Evolutionary conservation across 257 asterid species (phyloP), one percentile per base, ranked within the genome.

Genomic region (Linaria vulgaris): DNA sequence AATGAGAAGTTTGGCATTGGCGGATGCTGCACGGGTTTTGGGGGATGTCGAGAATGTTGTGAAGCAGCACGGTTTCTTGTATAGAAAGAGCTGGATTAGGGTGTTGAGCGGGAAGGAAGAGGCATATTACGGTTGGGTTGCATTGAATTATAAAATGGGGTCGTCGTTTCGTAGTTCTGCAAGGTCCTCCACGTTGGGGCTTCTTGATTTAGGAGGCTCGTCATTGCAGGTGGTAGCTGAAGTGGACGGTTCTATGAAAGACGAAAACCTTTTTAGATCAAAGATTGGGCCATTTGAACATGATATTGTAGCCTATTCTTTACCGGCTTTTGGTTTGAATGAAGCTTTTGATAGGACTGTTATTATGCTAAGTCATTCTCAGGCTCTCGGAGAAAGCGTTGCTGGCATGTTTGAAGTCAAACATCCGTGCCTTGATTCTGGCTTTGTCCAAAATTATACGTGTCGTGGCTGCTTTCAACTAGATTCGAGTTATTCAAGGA

Each of bases 201-300:
- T 89, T 69, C 91, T 89, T 38, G 97, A 89, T 80, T 76, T 89
- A 64, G 97, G 97, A 49, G 95, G 97, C 55, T 89, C 97, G 0
- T 87, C 97, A 1, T 79, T 89, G 80, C 97, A 89, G 72, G 83
- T 89, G 63, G 97, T 87, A 64, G 77, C 85, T 19, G 90, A 89
- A 76, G 80, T 76, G 14, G 79, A 77, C 60, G 69, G 47, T 59
- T 45, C 66, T 15, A 20, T 41, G 39, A 56, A 69, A 46, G 72
- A 78, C 31, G 73, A 76, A 47, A 76, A 86, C 72, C 69, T 60
- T 49, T 48, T 78, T 59, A 72, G 77, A 34, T 84, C 95, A 14
- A 82, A 69, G 69, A 64, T 89, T 19, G 94, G 90, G 69, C 62
- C 66, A 1, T 24, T 68, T 50, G 82, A 74, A 53, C 87, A 78